These are phyloP conservation scores for Monosporozyma aquatica DNA, from an alignment of 805 yeast genomes.

Conservation along the genomic window DNA sequence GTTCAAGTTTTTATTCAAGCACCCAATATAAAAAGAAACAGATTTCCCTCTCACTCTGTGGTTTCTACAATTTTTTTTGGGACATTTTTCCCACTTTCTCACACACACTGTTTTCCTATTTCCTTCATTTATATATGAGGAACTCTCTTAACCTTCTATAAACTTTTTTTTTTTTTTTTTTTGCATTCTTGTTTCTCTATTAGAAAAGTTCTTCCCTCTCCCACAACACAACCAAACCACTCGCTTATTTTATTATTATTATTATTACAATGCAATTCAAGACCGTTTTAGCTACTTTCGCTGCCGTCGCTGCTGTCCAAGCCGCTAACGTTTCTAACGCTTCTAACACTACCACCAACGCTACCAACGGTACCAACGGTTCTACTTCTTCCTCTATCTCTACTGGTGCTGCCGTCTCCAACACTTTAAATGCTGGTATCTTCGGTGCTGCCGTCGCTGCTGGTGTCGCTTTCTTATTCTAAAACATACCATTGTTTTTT, in stretches of 20 bases:
- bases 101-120: too few species aligned
- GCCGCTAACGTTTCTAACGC: conserved; percentile 42
- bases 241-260: background rate
- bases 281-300: conserved; percentile 55
- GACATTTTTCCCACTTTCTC: too few species aligned
- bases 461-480: conserved; percentile 52
- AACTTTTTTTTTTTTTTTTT: too few species aligned
- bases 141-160: too few species aligned
- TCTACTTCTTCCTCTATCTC: conserved; percentile 22
- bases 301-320: conserved; percentile 61
- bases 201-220: too few species aligned
- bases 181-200: too few species aligned
- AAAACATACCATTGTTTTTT: too few species aligned
- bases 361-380: conserved; percentile 19
- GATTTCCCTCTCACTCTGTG: too few species aligned
- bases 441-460: conserved; percentile 82
- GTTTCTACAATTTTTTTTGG: too few species aligned
- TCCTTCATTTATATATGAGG: too few species aligned
- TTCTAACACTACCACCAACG: conserved; percentile 31
- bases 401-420: conserved; percentile 44
- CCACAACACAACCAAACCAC: background rate
- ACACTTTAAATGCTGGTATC: conserved; percentile 60
- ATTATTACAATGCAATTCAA: conserved; percentile 56
- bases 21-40: too few species aligned
- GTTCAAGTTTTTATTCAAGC: too few species aligned